Conservation (phyloP, 768 basidiomycete genomes). For the Albatrellus ellisii region DNA sequence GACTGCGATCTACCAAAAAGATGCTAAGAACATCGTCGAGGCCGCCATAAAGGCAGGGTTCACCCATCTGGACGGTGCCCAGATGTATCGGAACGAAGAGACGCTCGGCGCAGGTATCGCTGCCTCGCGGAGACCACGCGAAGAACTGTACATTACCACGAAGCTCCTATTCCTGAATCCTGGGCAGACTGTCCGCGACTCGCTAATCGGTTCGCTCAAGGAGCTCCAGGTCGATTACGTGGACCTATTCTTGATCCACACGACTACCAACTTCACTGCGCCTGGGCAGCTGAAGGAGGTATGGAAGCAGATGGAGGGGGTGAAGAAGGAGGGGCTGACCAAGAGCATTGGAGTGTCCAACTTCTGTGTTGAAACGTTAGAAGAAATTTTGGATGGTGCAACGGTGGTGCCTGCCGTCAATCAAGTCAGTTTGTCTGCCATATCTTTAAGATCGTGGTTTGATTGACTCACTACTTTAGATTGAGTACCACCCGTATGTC, state of each 20-base stretch:
- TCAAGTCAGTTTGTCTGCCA: conserved; percentile 25
- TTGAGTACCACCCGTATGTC: conserved; percentile 43
- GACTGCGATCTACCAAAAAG: conserved; percentile 20
- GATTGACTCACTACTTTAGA: conserved; percentile 15
- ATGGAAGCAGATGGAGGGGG: conserved; percentile 31
- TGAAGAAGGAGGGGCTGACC: conserved; percentile 27
- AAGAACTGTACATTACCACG: conserved; percentile 30
- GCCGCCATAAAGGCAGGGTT: conserved; percentile 24
- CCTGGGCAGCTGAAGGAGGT: conserved; percentile 20
- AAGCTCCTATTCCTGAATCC: conserved; percentile 22
- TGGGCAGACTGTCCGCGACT: conserved; percentile 24
- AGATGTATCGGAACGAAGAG: conserved; percentile 26
- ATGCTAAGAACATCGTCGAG: conserved; percentile 17
- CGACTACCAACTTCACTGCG: conserved; percentile 14
- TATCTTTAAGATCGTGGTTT: background rate
- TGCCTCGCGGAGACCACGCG: conserved; percentile 22
- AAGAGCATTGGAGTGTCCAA: conserved; percentile 43
- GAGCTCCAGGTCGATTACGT: conserved; percentile 27
- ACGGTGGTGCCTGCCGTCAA: conserved; percentile 38
- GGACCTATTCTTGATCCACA: conserved; percentile 35
- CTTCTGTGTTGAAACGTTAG: conserved; percentile 29
- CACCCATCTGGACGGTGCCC: conserved; percentile 27
- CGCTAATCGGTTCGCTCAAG: conserved; percentile 26
- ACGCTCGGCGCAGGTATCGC: conserved; percentile 23
- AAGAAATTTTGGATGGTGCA: conserved; percentile 29